Evolutionary conservation across 2,329 filamentous ascomycete species (phyloP).

Genomic region (Ceratocystis eucalypticola): DNA sequence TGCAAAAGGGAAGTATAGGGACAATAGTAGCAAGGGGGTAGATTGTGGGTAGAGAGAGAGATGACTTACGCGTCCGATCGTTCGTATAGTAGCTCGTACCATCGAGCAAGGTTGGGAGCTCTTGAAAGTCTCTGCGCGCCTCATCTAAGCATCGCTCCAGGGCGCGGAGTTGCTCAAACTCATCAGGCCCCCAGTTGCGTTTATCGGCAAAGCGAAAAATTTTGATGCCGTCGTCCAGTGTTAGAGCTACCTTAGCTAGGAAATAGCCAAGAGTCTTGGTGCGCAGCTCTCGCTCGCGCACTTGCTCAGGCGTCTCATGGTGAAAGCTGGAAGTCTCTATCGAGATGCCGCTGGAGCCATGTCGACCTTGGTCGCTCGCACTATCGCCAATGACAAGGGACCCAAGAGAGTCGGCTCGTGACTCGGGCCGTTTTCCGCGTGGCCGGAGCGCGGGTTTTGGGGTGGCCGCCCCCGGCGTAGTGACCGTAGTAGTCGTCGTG

Average conservation of each 20-base stretch:
- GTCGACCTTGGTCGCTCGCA: background rate
- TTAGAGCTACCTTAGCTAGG: slow-evolving; percentile 43
- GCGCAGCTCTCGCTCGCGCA: slow-evolving; percentile 25
- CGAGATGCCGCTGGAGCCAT: background rate
- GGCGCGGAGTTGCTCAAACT: slow-evolving; percentile 44
- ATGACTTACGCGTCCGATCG: slow-evolving; percentile 26
- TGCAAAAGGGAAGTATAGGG: background rate
- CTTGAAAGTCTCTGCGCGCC: slow-evolving; percentile 47
- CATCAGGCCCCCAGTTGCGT: slow-evolving; percentile 44
- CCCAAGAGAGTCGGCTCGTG: slow-evolving; percentile 9
- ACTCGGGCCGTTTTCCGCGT: slow-evolving; percentile 17
- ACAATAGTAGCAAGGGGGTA: background rate
- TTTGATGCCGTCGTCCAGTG: slow-evolving; percentile 39
- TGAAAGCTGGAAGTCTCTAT: background rate
- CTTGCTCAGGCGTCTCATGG: slow-evolving; percentile 19
- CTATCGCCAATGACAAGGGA: background rate
- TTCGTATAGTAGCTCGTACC: slow-evolving; percentile 45
- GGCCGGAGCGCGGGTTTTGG: slow-evolving; percentile 9
- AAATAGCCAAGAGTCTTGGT: slow-evolving; percentile 43
- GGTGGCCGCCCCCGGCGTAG: background rate
- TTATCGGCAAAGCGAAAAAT: slow-evolving; percentile 45
- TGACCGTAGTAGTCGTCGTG: background rate
- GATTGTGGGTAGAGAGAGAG: background rate
- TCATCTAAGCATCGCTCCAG: slow-evolving; percentile 44
- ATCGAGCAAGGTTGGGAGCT: slow-evolving; percentile 41